A percentile compares a stretch with the other conserved stretches of the same genome.
Evolutionary conservation across 257 asterid species (phyloP).

Genomic region (Solanum neorickii): DNA sequence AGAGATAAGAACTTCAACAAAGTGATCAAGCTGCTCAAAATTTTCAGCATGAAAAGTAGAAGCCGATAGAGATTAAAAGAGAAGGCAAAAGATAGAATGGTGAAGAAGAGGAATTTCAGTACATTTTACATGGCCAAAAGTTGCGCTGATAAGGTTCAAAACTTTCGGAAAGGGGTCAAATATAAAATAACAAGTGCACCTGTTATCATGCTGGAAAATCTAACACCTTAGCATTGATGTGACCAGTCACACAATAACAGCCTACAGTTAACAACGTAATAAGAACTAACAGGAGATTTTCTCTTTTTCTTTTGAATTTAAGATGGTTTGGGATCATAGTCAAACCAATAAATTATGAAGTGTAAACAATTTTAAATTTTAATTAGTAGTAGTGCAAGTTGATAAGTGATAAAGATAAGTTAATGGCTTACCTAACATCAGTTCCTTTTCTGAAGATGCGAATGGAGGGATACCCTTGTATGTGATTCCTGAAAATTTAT

Average conservation of each 20-base stretch:
- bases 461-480: constrained; percentile 93
- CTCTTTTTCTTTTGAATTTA: neutral
- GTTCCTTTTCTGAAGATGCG: constrained; percentile 89
- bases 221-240: neutral
- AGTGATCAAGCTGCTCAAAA: neutral
- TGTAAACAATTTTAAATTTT: neutral
- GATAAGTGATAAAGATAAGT: neutral
- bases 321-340: neutral
- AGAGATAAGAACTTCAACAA: neutral
- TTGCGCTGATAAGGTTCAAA: neutral
- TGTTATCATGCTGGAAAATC: neutral
- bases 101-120: neutral
- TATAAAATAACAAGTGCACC: neutral
- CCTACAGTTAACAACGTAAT: neutral
- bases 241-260: neutral
- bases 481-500: constrained; percentile 66
- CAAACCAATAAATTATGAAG: neutral
- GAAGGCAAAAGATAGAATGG: neutral
- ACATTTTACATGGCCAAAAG: neutral
- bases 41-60: neutral
- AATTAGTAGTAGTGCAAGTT: neutral
- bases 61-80: neutral
- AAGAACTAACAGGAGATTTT: neutral
- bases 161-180: neutral
- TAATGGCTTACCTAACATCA: constrained; percentile 51